Base-by-base conservation (phyloP, 208 protist genomes). In the Leishmania amazonensis region DNA sequence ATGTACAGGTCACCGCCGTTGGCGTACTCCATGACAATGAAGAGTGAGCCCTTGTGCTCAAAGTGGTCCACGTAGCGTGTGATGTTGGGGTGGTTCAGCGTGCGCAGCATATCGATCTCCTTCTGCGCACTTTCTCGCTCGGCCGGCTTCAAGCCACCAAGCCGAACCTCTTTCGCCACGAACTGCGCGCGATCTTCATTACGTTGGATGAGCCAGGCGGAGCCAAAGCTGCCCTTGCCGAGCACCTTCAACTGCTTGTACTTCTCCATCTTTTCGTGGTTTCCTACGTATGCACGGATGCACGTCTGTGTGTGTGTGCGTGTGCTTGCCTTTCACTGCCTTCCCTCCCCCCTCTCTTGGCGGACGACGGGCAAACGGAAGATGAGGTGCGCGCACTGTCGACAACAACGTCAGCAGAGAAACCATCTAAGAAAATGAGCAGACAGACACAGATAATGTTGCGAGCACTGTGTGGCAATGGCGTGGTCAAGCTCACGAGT, bases 11-110 rank as follows among this genome's bases (percentile, higher is more conserved):
- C 92, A 0, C 96, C 95, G 68, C 95, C 96, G 85, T 97, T 94
- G 73, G 94, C 95, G 87, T 97, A 97, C 90, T 99, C 96, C 94
- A 99, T 98, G 8, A 96, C 93, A 81, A 99, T 99, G 74, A 93
- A 98, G 28, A 97, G 89, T 0, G 93, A 93, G 38, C 89, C 90
- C 47, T 83, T 80, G 73, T 95, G 81, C 79, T 96, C 91, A 80
- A 96, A 97, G 83, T 98, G 95, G 62, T 96, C 91, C 8, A 97
- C 76, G 85, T 98, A 99, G 49, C 88, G 77, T 9, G 95, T 97
- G 86, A 99, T 98, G 87, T 98, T 97, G 3, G 96, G 94, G 84
- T 98, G 94, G 71, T 98, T 89, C 42, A 96, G 85, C 47, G 87
- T 91, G 4, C 91, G 87, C 62, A 99, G 88, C 73, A 99, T 95